A percentile compares a stretch with the other conserved stretches of the same genome.
phyloP scores from a whole-genome alignment of 1,284 basidiomycete genomes.

The Ustilago trichophora region DNA sequence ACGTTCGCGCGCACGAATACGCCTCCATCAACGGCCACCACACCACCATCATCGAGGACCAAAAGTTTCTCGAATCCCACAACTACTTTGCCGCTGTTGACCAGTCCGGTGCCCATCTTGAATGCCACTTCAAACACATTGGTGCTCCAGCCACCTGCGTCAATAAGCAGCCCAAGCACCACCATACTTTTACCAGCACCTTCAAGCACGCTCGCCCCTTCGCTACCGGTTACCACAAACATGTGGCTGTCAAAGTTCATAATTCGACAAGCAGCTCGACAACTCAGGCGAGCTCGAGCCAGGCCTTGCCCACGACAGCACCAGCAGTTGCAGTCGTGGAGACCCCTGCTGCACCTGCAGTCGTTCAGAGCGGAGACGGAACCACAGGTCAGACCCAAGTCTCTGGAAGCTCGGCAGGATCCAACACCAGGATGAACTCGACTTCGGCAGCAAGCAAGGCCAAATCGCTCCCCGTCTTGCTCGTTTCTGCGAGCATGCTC shows the following conservation, averaged over 20 bases:
- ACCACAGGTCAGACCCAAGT: not conserved
- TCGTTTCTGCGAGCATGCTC: constrained; percentile 17
- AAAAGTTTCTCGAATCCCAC: constrained; percentile 35
- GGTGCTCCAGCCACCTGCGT: constrained; percentile 25
- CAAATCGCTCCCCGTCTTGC: constrained; percentile 24
- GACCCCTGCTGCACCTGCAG: not conserved
- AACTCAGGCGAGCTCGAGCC: not conserved
- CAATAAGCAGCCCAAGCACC: constrained; percentile 27
- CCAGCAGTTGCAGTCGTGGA: constrained; percentile 4
- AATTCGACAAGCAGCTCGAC: constrained; percentile 11
- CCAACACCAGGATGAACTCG: constrained; percentile 22
- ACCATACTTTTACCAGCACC: constrained; percentile 19
- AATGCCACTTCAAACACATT: constrained; percentile 35
- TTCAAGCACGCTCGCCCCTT: constrained; percentile 29
- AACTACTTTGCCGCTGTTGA: constrained; percentile 36
- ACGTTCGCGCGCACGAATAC: constrained; percentile 39
- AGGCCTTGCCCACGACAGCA: constrained; percentile 1
- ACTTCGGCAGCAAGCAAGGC: constrained; percentile 21
- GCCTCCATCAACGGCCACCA: constrained; percentile 29
- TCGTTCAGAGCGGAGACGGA: not conserved
- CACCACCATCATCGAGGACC: constrained; percentile 20
- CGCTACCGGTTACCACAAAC: constrained; percentile 31
- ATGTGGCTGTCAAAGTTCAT: constrained; percentile 10
- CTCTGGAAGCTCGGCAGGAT: constrained; percentile 3
- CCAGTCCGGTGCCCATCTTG: constrained; percentile 18